A percentile compares a stretch with the other conserved stretches of the same genome.
Evolutionary conservation across 768 basidiomycete genomes (phyloP).

Genomic region (Xerocomellus intermedius): DNA sequence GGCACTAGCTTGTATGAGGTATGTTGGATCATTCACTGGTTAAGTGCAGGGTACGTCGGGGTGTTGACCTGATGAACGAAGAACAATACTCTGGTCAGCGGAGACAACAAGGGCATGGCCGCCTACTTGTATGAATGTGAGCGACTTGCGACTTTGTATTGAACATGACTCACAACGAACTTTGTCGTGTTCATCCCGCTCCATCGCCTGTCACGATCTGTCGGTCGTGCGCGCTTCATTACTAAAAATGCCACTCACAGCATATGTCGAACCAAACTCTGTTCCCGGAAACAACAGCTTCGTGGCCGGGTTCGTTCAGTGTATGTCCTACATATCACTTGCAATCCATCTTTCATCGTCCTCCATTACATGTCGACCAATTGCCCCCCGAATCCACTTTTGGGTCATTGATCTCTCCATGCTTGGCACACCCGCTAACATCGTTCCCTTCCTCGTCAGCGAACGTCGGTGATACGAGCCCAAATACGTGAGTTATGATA

Average conservation of each 20-base stretch:
- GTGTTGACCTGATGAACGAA: slow-evolving; percentile 24
- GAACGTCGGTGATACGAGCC: slow-evolving; percentile 79
- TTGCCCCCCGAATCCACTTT: background rate
- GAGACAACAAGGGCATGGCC: slow-evolving; percentile 87
- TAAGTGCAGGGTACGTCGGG: background rate
- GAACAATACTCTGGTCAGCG: slow-evolving; percentile 82
- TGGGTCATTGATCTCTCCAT: background rate
- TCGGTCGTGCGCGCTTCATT: background rate
- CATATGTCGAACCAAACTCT: slow-evolving; percentile 57
- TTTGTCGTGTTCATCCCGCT: background rate
- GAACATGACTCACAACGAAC: background rate
- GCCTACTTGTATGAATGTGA: slow-evolving; percentile 74
- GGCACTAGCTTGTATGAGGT: slow-evolving; percentile 80
- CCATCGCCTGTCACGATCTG: background rate
- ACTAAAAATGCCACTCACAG: slow-evolving; percentile 31
- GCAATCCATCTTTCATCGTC: background rate
- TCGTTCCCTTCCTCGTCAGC: slow-evolving; percentile 37
- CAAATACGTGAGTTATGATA: slow-evolving; percentile 61
- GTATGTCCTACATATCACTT: slow-evolving; percentile 37
- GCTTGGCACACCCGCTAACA: background rate
- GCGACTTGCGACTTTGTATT: slow-evolving; percentile 10
- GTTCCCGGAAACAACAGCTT: slow-evolving; percentile 71
- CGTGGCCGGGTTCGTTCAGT: slow-evolving; percentile 73
- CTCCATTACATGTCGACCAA: background rate
- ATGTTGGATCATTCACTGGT: background rate